Percentiles rank a stretch among this genome's conserved stretches.
Conservation (phyloP, 176 grass and related monocot species). For the Tillandsia leiboldiana region DNA sequence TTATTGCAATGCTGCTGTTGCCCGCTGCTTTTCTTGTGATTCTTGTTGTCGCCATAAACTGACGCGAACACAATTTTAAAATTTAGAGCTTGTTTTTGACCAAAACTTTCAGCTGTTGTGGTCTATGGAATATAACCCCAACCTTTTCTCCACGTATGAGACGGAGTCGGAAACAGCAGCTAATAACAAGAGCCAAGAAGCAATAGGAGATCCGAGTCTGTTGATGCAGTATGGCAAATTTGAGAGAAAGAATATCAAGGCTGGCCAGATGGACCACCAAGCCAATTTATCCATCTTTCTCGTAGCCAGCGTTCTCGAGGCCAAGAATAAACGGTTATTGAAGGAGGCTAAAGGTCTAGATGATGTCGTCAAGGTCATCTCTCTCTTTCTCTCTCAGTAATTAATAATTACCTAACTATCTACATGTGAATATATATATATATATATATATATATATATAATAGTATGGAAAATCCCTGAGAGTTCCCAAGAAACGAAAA, state of each 20-base stretch:
- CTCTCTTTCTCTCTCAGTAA: slow-evolving; percentile 7
- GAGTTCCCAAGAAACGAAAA: too few relatives aligned
- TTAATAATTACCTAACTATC: neutral
- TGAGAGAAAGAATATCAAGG: slow-evolving; percentile 53
- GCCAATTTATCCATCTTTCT: slow-evolving; percentile 69
- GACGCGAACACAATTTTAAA: too few relatives aligned
- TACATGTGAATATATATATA: neutral
- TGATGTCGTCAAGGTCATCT: slow-evolving; percentile 79
- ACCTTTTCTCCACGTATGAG: slow-evolving; percentile 60
- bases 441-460: neutral
- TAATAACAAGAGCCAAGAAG: neutral
- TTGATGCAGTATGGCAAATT: slow-evolving; percentile 72
- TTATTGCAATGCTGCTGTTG: too few relatives aligned
- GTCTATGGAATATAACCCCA: slow-evolving; percentile 98
- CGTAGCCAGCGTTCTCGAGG: slow-evolving; percentile 83
- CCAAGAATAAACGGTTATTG: slow-evolving; percentile 56
- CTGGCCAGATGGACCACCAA: slow-evolving; percentile 29
- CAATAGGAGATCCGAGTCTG: slow-evolving; percentile 24
- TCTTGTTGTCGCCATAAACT: too few relatives aligned
- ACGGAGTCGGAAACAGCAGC: slow-evolving; percentile 9
- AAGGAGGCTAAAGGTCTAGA: slow-evolving; percentile 92
- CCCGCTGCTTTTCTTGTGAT: too few relatives aligned
- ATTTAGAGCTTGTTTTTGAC: slow-evolving; percentile 2
- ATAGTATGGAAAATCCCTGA: too few relatives aligned
- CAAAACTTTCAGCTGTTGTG: slow-evolving; percentile 71